Conservation (phyloP, 2,329 filamentous ascomycete species). For the Cladosporium austrohemisphaericum region DNA sequence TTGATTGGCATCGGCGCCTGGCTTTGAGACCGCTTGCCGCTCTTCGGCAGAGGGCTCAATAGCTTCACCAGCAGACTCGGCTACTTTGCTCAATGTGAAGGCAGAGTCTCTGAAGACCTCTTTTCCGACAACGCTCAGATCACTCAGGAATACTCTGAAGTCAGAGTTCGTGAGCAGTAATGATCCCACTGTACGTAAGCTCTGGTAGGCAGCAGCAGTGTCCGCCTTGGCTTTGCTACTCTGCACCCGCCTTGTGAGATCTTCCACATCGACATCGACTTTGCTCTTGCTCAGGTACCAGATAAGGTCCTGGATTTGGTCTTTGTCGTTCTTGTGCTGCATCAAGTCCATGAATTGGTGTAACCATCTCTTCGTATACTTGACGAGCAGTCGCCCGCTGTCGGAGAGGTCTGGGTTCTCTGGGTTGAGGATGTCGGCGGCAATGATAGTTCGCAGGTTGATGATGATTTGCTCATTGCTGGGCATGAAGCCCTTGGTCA, state of each 20-base stretch:
- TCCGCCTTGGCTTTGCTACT: slow-evolving; percentile 66
- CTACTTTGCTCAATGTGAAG: slow-evolving; percentile 70
- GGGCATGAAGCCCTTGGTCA: slow-evolving; percentile 84
- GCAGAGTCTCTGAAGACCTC: slow-evolving; percentile 87
- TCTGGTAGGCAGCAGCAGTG: slow-evolving; percentile 71
- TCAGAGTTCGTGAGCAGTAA: slow-evolving; percentile 87
- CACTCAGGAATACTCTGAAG: slow-evolving; percentile 80
- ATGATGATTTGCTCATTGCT: slow-evolving; percentile 79
- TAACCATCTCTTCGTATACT: slow-evolving; percentile 69
- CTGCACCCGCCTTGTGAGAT: slow-evolving; percentile 59
- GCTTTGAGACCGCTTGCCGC: slow-evolving; percentile 51
- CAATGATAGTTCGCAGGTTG: slow-evolving; percentile 74
- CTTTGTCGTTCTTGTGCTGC: slow-evolving; percentile 73
- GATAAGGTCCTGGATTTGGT: slow-evolving; percentile 88
- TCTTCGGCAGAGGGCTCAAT: slow-evolving; percentile 66
- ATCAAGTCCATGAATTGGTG: slow-evolving; percentile 77
- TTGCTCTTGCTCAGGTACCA: slow-evolving; percentile 79
- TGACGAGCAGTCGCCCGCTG: slow-evolving; percentile 69
- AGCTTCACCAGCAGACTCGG: slow-evolving; percentile 68
- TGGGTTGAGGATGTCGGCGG: slow-evolving; percentile 73
- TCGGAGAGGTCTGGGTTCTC: slow-evolving; percentile 71
- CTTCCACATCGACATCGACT: slow-evolving; percentile 62
- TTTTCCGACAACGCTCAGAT: slow-evolving; percentile 72
- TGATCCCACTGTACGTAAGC: slow-evolving; percentile 75
- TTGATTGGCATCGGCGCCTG: slow-evolving; percentile 47